Evolutionary conservation across 2,329 filamentous ascomycete species (phyloP).

Genomic region (Phoma sp.): DNA sequence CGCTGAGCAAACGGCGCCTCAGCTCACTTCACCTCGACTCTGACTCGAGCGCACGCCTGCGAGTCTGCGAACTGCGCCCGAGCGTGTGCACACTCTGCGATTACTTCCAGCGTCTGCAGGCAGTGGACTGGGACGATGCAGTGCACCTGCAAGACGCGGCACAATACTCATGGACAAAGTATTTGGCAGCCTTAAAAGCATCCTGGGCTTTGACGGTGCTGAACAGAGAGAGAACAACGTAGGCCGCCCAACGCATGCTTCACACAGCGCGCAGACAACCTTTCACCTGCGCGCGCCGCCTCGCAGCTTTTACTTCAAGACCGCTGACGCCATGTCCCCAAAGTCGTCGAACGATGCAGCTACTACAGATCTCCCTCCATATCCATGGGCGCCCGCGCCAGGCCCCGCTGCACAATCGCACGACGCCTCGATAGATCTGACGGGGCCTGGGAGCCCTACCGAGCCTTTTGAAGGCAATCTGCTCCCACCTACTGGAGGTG

Average conservation of each 20-base stretch:
- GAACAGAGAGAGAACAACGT: conserved; percentile 13
- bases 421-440: neutral
- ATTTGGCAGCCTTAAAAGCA: neutral
- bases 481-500: neutral
- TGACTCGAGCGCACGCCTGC: neutral
- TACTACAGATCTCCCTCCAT: neutral
- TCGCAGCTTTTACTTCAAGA: no score
- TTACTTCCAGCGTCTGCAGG: neutral
- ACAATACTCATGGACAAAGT: conserved; percentile 1
- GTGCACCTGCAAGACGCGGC: neutral
- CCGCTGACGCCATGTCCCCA: conserved; percentile 26
- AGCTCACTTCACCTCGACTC: neutral
- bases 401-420: neutral
- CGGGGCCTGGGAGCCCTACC: neutral
- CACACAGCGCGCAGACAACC: neutral
- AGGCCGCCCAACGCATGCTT: conserved; percentile 3
- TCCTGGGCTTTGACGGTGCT: conserved; percentile 8
- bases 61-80: neutral
- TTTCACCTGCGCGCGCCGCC: neutral
- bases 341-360: conserved; percentile 31
- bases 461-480: neutral
- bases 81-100: neutral
- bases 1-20: conserved; percentile 19
- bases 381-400: neutral
- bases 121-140: neutral